Evolutionary conservation across 768 basidiomycete species (phyloP).

Genomic region (Mycena pura): DNA sequence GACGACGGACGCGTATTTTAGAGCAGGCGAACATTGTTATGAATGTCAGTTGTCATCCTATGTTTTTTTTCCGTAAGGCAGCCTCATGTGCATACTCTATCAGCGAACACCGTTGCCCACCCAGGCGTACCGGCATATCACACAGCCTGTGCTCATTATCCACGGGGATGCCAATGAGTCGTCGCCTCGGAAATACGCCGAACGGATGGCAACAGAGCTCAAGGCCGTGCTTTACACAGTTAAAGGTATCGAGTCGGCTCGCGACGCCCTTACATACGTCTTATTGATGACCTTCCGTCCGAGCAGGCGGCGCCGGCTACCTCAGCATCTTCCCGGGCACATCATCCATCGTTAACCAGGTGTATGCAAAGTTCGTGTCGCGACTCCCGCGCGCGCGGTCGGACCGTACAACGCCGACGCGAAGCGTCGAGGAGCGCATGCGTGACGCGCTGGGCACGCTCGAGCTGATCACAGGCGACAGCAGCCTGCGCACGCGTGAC

Average conservation of each 20-base stretch:
- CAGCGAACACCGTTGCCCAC: constrained; percentile 63
- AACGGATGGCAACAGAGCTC: constrained; percentile 56
- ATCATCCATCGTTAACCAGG: constrained; percentile 69
- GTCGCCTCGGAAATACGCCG: constrained; percentile 62
- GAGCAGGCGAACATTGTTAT: constrained; percentile 62
- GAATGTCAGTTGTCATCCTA: constrained; percentile 57
- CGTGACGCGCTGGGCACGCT: constrained; percentile 57
- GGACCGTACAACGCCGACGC: constrained; percentile 47
- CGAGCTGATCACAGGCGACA: constrained; percentile 55
- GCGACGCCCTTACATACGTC: no score
- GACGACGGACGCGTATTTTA: constrained; percentile 54
- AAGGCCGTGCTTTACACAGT: constrained; percentile 63
- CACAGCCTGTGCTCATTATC: constrained; percentile 70
- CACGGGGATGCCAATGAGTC: constrained; percentile 68
- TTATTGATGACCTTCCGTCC: background rate
- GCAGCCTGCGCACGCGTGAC: constrained; percentile 54
- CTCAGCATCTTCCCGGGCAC: constrained; percentile 61
- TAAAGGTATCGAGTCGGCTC: no score
- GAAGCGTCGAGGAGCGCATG: constrained; percentile 56
- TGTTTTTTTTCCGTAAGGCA: background rate
- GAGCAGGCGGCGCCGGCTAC: constrained; percentile 59
- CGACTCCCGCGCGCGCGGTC: constrained; percentile 59
- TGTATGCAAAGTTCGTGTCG: constrained; percentile 65
- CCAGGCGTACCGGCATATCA: constrained; percentile 58
- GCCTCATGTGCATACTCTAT: background rate